Percentiles rank a stretch among this genome's conserved stretches.
These are phyloP conservation scores for Fragosphaeria purpurea DNA, from an alignment of 2,329 filamentous ascomycete genomes.

Conservation along the genomic window DNA sequence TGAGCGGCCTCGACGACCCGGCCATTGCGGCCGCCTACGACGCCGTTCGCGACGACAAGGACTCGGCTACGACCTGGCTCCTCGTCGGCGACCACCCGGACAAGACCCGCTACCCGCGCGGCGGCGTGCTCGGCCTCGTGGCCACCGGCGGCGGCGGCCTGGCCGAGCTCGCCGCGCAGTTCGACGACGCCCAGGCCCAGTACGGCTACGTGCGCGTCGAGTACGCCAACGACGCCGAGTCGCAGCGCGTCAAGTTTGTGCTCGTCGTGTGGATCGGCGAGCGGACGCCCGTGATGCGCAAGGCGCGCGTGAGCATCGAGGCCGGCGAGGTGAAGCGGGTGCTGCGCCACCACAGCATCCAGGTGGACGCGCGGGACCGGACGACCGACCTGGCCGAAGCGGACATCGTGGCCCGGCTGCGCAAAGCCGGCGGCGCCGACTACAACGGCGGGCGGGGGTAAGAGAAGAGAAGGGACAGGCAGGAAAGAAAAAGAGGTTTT, in stretches of 20 bases:
- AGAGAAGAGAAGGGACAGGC: background rate
- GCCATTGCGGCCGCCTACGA: conserved; percentile 57
- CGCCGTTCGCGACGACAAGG: conserved; percentile 56
- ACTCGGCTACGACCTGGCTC: conserved; percentile 52
- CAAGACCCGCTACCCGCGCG: conserved; percentile 24
- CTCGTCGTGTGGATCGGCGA: conserved; percentile 60
- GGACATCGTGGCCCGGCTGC: conserved; percentile 49
- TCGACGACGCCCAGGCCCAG: conserved; percentile 52
- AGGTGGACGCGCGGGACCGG: conserved; percentile 51
- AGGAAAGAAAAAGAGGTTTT: background rate
- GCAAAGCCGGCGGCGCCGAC: conserved; percentile 60
- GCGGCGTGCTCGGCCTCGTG: conserved; percentile 41
- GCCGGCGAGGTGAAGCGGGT: conserved; percentile 54
- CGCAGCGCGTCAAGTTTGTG: conserved; percentile 57
- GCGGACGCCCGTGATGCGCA: conserved; percentile 57
- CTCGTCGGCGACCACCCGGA: conserved; percentile 50
- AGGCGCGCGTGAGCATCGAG: conserved; percentile 59
- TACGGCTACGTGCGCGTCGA: conserved; percentile 58
- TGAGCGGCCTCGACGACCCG: conserved; percentile 48
- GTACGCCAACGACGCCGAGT: conserved; percentile 63
- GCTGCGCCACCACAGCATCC: conserved; percentile 54
- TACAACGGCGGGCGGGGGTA: conserved; percentile 57
- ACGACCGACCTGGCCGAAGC: conserved; percentile 47
- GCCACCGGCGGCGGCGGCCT: conserved; percentile 52
- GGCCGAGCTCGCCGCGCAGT: conserved; percentile 41